A percentile compares a stretch with the other conserved stretches of the same genome.
Conservation (phyloP, 164 flowering plant genomes). For the Annona cherimola region DNA sequence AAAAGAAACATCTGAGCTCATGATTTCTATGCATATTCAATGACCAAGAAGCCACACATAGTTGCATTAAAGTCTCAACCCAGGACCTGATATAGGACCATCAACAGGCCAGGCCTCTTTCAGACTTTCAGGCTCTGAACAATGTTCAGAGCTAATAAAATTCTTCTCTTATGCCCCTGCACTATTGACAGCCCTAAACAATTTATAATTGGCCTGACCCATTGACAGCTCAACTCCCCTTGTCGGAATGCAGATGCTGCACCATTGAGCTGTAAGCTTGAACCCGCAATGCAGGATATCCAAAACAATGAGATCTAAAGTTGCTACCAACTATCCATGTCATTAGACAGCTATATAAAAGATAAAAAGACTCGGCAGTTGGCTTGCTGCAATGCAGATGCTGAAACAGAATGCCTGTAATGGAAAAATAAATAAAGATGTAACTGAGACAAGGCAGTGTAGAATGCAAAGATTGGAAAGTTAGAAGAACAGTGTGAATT, state of each 20-base stretch:
- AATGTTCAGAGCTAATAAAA: neutral
- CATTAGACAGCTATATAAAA: too few species aligned
- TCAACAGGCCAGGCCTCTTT: neutral
- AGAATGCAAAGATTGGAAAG: too few species aligned
- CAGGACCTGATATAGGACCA: neutral
- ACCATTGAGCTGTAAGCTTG: neutral
- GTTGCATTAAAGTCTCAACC: neutral
- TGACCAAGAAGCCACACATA: neutral
- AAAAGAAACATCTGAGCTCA: neutral
- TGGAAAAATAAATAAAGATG: too few species aligned
- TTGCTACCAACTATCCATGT: neutral
- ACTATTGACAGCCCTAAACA: too few species aligned
- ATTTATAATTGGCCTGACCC: too few species aligned
- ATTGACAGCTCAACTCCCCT: neutral
- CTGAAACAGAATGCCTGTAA: too few species aligned
- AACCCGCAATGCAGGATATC: neutral
- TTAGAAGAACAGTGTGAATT: too few species aligned
- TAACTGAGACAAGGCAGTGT: too few species aligned
- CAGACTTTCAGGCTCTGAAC: neutral
- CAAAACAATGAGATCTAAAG: neutral
- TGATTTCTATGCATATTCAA: neutral
- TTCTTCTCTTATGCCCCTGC: too few species aligned
- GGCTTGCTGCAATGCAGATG: too few species aligned
- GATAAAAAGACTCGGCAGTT: too few species aligned
- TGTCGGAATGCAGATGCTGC: neutral